Evolutionary conservation across 192 early-diverging fungal genomes (phyloP).

Genomic region (Coemansia sp.): DNA sequence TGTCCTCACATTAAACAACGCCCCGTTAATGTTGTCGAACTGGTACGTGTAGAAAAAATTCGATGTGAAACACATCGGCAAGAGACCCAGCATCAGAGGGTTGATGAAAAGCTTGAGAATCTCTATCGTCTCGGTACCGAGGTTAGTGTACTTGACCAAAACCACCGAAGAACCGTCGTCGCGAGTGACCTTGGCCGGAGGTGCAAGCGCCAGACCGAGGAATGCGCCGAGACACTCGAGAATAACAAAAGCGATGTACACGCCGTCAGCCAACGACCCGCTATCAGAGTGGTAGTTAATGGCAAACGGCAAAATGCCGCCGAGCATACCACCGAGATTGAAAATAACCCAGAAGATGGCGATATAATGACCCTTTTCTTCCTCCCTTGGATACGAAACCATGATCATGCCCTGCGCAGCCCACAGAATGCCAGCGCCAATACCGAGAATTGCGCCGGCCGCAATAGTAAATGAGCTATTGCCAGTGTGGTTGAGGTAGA

Average conservation of each 20-base stretch:
- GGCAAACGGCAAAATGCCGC: conserved; percentile 73
- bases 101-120: conserved; percentile 83
- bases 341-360: conserved; percentile 90
- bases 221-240: conserved; percentile 71
- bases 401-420: conserved; percentile 83
- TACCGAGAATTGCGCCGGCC: conserved; percentile 79
- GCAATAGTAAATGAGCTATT: conserved; percentile 66
- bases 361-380: conserved; percentile 80
- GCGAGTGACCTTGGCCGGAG: conserved; percentile 67
- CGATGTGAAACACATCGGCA: conserved; percentile 76
- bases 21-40: conserved; percentile 71
- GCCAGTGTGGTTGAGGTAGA: conserved; percentile 66
- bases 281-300: conserved; percentile 64
- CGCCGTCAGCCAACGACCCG: conserved; percentile 57
- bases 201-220: conserved; percentile 64
- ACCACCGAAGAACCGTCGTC: conserved; percentile 71
- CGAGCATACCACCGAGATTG: conserved; percentile 82
- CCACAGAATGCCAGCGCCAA: conserved; percentile 81
- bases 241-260: conserved; percentile 81
- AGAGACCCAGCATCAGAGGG: conserved; percentile 69
- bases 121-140: conserved; percentile 54
- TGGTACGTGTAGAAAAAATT: conserved; percentile 93
- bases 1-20: conserved; percentile 73
- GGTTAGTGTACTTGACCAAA: conserved; percentile 72
- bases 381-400: conserved; percentile 84